phyloP scores from a whole-genome alignment of 768 basidiomycete species.

The Mycena olivaceomarginata region DNA sequence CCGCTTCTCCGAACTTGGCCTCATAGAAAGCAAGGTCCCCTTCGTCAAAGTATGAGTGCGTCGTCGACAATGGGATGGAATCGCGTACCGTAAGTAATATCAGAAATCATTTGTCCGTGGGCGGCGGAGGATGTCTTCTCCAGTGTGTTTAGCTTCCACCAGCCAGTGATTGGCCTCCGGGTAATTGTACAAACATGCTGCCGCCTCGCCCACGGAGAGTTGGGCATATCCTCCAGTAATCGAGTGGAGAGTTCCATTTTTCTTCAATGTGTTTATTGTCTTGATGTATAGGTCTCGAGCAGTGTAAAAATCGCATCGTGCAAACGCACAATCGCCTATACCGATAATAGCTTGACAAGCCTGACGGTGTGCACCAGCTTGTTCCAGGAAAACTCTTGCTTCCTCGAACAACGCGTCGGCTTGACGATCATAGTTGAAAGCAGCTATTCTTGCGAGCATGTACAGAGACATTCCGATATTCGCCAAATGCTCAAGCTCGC shows the following conservation, averaged over 20 bases:
- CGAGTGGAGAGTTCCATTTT: conserved; percentile 28
- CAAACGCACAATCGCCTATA: conserved; percentile 40
- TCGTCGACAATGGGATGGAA: not conserved
- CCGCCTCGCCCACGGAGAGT: conserved; percentile 36
- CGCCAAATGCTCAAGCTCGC: conserved; percentile 37
- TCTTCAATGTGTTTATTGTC: conserved; percentile 17
- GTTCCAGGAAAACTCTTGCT: conserved; percentile 32
- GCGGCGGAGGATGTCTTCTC: conserved; percentile 5
- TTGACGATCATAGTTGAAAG: conserved; percentile 29
- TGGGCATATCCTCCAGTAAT: conserved; percentile 32
- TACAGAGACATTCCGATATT: conserved; percentile 41
- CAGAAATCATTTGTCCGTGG: conserved; percentile 35
- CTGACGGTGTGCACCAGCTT: conserved; percentile 37
- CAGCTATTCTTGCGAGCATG: conserved; percentile 35
- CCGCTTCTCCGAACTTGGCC: conserved; percentile 29
- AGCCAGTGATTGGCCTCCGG: conserved; percentile 33
- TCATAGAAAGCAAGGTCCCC: conserved; percentile 41
- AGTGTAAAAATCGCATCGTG: conserved; percentile 35
- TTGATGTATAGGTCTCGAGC: conserved; percentile 37
- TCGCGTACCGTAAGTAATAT: conserved; percentile 38
- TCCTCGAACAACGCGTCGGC: conserved; percentile 42
- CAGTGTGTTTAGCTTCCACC: conserved; percentile 27
- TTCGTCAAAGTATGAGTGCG: not conserved
- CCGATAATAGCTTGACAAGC: conserved; percentile 27
- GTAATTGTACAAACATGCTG: conserved; percentile 40